phyloP scores from a whole-genome alignment of 768 basidiomycete genomes.

The Leccinum truebloodii region DNA sequence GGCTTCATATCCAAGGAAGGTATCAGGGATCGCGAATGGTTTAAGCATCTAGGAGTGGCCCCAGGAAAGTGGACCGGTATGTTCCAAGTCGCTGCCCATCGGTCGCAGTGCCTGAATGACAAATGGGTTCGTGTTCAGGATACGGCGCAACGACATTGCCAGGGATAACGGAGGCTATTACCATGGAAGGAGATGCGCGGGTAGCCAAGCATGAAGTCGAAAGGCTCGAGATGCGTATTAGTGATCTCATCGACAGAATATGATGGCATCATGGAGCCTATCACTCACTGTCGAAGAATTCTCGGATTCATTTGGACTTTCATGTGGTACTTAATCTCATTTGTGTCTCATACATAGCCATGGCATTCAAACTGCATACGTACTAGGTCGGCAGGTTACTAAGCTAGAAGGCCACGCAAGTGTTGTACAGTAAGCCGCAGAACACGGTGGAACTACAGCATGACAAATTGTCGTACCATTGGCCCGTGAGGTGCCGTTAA shows the following conservation, averaged over 20 bases:
- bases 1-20: not conserved
- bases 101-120: not conserved
- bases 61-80: not conserved
- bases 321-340: too few relatives aligned
- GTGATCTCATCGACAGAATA: not conserved
- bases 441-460: not conserved
- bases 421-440: not conserved
- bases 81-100: not conserved
- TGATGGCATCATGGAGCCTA: too few relatives aligned
- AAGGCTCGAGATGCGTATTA: not conserved
- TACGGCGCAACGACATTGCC: not conserved
- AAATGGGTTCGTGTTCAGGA: not conserved
- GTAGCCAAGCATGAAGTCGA: not conserved
- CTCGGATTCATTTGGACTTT: too few relatives aligned
- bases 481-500: not conserved
- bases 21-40: not conserved
- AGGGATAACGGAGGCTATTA: constrained; percentile 17
- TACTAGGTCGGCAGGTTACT: not conserved
- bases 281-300: too few relatives aligned
- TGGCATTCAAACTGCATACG: too few relatives aligned
- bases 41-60: not conserved
- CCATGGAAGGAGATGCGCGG: not conserved
- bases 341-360: too few relatives aligned
- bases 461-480: not conserved
- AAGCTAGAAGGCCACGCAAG: not conserved